These are phyloP conservation scores for Diaporthe australafricana DNA, from an alignment of 2,329 filamentous ascomycete genomes.

Conservation along the genomic window DNA sequence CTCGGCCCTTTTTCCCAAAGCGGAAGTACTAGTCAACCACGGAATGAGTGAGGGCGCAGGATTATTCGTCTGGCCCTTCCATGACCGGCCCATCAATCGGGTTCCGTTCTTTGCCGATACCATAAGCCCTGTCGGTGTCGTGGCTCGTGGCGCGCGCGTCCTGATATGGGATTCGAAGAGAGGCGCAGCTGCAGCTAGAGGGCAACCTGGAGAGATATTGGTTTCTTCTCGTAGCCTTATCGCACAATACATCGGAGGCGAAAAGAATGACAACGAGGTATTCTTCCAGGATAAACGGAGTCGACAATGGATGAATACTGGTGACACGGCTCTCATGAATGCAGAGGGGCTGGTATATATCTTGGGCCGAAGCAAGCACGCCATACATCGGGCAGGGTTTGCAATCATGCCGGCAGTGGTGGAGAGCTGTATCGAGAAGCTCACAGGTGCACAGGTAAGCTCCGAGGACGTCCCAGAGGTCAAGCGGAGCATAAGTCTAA, in stretches of 20 bases:
- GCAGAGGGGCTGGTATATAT: background rate
- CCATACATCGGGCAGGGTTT: background rate
- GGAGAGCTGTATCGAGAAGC: background rate
- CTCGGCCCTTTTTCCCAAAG: background rate
- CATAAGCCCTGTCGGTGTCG: background rate
- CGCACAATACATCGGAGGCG: background rate
- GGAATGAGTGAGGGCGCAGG: background rate
- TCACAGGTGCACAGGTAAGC: constrained; percentile 3
- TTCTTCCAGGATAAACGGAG: background rate
- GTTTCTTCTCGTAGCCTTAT: background rate
- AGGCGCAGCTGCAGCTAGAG: background rate
- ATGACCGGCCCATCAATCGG: too few species aligned
- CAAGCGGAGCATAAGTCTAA: background rate
- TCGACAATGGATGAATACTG: background rate
- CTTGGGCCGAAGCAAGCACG: background rate
- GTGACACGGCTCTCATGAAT: background rate
- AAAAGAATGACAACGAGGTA: background rate
- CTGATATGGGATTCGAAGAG: background rate
- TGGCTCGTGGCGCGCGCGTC: background rate
- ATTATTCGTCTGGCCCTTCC: background rate
- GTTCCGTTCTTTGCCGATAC: background rate
- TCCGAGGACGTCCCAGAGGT: background rate
- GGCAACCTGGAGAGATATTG: background rate
- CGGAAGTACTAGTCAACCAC: background rate
- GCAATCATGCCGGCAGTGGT: background rate